phyloP scores from a whole-genome alignment of 257 asterid species.

The Ilex aquifolium region DNA sequence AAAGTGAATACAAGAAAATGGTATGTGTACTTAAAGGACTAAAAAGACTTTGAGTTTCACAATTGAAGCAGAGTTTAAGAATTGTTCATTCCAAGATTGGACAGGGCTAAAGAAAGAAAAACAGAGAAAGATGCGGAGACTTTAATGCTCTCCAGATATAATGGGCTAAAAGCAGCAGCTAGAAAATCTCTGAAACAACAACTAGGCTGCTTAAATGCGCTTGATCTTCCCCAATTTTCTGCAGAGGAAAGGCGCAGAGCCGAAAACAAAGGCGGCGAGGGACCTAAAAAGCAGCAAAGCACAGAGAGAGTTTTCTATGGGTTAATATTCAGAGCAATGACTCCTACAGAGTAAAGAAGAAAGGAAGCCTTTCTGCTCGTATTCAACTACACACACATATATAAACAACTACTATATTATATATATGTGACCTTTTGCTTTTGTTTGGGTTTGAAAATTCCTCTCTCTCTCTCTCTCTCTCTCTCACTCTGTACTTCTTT shows the following conservation, averaged over 20 bases:
- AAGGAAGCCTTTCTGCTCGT: conserved; percentile 9
- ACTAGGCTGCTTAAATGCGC: conserved; percentile 18
- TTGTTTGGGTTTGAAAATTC: conserved; percentile 13
- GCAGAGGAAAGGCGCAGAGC: conserved; percentile 5
- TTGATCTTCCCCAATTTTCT: conserved; percentile 9
- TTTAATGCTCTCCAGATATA: conserved; percentile 18
- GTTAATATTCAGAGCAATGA: neutral
- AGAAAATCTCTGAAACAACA: neutral
- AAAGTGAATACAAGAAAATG: too few relatives aligned
- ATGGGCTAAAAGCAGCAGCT: conserved; percentile 1
- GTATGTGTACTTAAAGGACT: too few relatives aligned
- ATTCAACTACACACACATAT: conserved; percentile 8
- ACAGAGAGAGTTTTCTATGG: conserved; percentile 7
- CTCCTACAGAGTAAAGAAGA: neutral
- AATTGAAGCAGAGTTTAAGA: neutral
- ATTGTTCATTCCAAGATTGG: neutral
- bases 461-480: conserved; percentile 13
- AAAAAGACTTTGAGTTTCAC: too few relatives aligned
- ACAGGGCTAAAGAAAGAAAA: neutral
- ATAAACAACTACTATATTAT: conserved; percentile 9
- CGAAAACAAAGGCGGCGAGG: conserved; percentile 32
- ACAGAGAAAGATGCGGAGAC: neutral
- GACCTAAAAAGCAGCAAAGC: conserved; percentile 24
- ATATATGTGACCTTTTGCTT: conserved; percentile 11
- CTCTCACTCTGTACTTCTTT: neutral